These are phyloP conservation scores for Didymellaceae sp. DNA, from an alignment of 2,329 filamentous ascomycete species.

Conservation along the genomic window DNA sequence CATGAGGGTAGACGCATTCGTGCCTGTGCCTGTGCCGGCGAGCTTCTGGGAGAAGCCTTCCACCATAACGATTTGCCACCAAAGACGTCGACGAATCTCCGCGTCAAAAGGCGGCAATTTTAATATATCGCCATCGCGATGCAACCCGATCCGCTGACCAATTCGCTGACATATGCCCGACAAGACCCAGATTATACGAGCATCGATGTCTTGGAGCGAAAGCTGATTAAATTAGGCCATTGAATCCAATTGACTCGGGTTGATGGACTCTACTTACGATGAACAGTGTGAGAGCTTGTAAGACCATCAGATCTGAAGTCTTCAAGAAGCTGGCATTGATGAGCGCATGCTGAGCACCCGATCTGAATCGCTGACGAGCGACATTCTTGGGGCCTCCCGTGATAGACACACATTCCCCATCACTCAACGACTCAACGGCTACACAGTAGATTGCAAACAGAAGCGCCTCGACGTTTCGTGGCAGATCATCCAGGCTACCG, in stretches of 20 bases:
- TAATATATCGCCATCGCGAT: constrained; percentile 62
- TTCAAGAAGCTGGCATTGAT: constrained; percentile 71
- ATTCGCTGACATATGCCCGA: constrained; percentile 67
- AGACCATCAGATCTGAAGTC: constrained; percentile 67
- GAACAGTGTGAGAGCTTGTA: constrained; percentile 73
- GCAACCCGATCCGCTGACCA: constrained; percentile 66
- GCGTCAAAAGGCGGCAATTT: constrained; percentile 63
- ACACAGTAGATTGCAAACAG: constrained; percentile 44
- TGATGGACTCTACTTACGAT: constrained; percentile 57
- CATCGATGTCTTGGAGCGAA: constrained; percentile 53
- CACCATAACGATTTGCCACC: constrained; percentile 68
- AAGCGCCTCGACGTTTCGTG: constrained; percentile 63
- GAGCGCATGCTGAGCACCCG: constrained; percentile 68
- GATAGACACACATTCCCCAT: constrained; percentile 60
- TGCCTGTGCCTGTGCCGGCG: constrained; percentile 55
- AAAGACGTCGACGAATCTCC: constrained; percentile 62
- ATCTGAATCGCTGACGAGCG: constrained; percentile 62
- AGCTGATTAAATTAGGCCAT: constrained; percentile 44
- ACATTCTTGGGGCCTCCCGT: constrained; percentile 62
- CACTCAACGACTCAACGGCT: constrained; percentile 58
- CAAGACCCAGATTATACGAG: constrained; percentile 67
- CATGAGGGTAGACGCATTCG: constrained; percentile 48
- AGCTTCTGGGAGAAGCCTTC: constrained; percentile 64
- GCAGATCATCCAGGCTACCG: constrained; percentile 61
- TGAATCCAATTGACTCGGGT: background rate